These are phyloP conservation scores for Microbotryomycetes sp. DNA, from an alignment of 1,284 basidiomycete genomes.

Conservation along the genomic window DNA sequence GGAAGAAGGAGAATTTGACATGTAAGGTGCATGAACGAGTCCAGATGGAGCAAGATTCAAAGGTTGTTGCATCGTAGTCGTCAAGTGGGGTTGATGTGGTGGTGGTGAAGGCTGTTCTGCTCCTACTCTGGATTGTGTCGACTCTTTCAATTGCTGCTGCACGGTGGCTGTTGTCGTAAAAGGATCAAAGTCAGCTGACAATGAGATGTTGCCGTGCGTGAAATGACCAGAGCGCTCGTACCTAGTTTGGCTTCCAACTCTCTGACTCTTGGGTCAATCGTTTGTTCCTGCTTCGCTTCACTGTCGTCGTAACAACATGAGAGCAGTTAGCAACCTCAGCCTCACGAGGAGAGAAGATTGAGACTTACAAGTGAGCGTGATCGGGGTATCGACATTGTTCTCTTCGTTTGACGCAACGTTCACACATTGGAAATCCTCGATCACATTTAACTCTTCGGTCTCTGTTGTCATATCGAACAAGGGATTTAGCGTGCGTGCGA, in stretches of 20 bases:
- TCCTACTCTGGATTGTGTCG: not conserved
- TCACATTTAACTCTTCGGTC: slow-evolving; percentile 28
- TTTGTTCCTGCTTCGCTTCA: not conserved
- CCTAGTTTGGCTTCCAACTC: not conserved
- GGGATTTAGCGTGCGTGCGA: too few species aligned
- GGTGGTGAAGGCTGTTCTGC: too few species aligned
- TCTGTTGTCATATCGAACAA: not conserved
- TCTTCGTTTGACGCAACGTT: slow-evolving; percentile 19
- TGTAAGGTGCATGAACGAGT: too few species aligned
- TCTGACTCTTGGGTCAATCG: not conserved
- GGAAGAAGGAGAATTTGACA: too few species aligned
- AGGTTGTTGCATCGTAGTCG: too few species aligned
- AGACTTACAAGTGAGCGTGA: not conserved
- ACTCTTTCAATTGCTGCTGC: not conserved
- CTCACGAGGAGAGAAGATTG: slow-evolving; percentile 6
- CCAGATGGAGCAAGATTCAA: too few species aligned
- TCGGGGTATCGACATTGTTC: slow-evolving; percentile 21
- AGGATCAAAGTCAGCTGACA: too few species aligned
- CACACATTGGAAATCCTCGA: slow-evolving; percentile 18
- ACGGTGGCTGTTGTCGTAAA: not conserved
- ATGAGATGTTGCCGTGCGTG: not conserved
- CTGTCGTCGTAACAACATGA: not conserved
- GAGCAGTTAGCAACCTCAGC: not conserved
- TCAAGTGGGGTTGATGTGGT: too few species aligned
- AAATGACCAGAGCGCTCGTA: not conserved